phyloP scores from a whole-genome alignment of 176 grass and related monocot species.

The Urochloa ruziziensis region DNA sequence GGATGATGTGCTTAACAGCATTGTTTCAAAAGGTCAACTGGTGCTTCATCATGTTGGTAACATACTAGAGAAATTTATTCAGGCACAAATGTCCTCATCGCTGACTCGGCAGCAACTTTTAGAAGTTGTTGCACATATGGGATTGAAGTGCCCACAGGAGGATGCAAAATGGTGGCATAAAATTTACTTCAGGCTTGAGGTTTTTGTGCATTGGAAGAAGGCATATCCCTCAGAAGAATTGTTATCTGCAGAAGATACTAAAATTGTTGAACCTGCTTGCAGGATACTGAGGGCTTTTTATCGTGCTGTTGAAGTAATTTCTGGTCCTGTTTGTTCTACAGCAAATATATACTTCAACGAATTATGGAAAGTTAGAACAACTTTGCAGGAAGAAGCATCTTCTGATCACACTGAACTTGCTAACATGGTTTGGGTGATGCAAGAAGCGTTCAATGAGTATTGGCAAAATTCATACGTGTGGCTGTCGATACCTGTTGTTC shows the following conservation, averaged over 20 bases:
- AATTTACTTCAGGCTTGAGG: slow-evolving; percentile 48
- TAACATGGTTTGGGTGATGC: slow-evolving; percentile 42
- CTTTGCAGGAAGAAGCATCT: slow-evolving; percentile 40
- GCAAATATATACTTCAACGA: slow-evolving; percentile 49
- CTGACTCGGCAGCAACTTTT: slow-evolving; percentile 17
- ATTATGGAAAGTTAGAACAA: slow-evolving; percentile 39
- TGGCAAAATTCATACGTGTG: slow-evolving; percentile 32
- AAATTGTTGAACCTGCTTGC: slow-evolving; percentile 19
- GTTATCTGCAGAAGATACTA: slow-evolving; percentile 16
- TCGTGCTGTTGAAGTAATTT: slow-evolving; percentile 38
- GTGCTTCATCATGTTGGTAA: slow-evolving; percentile 26
- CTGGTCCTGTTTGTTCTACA: slow-evolving; percentile 23
- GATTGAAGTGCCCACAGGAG: background rate
- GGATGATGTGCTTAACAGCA: slow-evolving; percentile 33
- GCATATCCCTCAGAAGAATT: slow-evolving; percentile 26
- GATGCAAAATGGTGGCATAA: slow-evolving; percentile 43
- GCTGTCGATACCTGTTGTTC: slow-evolving; percentile 44
- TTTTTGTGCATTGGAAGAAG: slow-evolving; percentile 36
- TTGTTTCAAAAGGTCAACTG: slow-evolving; percentile 33
- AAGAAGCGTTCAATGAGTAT: slow-evolving; percentile 32
- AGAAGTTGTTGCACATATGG: background rate
- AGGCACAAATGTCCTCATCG: slow-evolving; percentile 4
- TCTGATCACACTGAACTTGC: slow-evolving; percentile 25
- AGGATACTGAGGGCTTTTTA: slow-evolving; percentile 47
- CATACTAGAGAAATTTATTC: slow-evolving; percentile 25